Conservation (phyloP, 2,329 filamentous ascomycete species). For the Torrubiellomyces zombiae region DNA sequence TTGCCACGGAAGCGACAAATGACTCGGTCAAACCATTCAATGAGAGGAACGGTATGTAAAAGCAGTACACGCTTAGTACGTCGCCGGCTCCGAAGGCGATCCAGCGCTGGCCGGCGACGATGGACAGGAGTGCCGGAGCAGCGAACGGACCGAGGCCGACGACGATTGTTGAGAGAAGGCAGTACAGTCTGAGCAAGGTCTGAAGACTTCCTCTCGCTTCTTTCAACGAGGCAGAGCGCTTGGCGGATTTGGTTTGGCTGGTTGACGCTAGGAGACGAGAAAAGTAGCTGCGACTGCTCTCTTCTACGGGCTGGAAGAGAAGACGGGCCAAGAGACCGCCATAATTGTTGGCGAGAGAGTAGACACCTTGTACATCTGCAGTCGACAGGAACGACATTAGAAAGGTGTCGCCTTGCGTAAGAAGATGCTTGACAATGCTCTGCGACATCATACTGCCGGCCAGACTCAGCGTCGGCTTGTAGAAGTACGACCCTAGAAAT, state of each 20-base stretch:
- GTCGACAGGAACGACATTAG: conserved; percentile 66
- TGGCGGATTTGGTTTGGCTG: conserved; percentile 5
- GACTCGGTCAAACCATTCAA: conserved; percentile 85
- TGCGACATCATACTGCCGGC: conserved; percentile 75
- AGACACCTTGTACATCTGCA: conserved; percentile 71
- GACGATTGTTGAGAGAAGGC: conserved; percentile 53
- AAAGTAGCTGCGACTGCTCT: conserved; percentile 80
- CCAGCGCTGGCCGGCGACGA: conserved; percentile 70
- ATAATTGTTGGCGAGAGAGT: conserved; percentile 88
- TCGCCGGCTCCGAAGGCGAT: conserved; percentile 51
- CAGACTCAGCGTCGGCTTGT: conserved; percentile 51
- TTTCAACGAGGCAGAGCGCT: conserved; percentile 13
- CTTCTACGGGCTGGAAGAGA: conserved; percentile 88
- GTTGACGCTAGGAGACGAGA: conserved; percentile 50
- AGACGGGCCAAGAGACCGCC: conserved; percentile 77
- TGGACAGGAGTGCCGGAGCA: conserved; percentile 53
- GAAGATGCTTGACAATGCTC: conserved; percentile 75
- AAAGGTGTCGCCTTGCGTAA: conserved; percentile 88
- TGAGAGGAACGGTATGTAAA: conserved; percentile 84
- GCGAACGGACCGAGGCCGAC: conserved; percentile 57
- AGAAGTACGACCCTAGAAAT: conserved; percentile 48
- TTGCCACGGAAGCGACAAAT: conserved; percentile 79
- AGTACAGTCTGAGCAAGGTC: conserved; percentile 55
- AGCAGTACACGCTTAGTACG: conserved; percentile 68
- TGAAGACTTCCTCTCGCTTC: conserved; percentile 37